Percentiles rank a stretch among this genome's conserved stretches.
These are phyloP conservation scores for Colletotrichum aenigma DNA, from an alignment of 2,329 filamentous ascomycete species.

Conservation along the genomic window DNA sequence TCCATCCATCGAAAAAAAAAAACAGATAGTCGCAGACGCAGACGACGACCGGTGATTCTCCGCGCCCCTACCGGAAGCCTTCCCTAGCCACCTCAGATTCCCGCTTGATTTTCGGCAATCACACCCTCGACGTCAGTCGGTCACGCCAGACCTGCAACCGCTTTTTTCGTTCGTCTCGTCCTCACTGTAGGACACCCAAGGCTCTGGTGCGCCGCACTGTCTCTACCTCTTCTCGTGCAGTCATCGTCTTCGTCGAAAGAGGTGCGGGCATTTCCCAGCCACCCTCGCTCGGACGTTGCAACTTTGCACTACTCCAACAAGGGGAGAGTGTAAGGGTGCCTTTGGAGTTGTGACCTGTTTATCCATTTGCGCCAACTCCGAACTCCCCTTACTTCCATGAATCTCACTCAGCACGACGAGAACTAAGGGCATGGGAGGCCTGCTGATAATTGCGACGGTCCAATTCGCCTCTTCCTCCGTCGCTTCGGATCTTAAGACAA, in stretches of 20 bases:
- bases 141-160: background rate
- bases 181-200: background rate
- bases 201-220: background rate
- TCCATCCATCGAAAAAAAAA: background rate
- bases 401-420: background rate
- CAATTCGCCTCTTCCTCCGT: background rate
- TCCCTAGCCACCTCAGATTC: background rate
- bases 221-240: background rate
- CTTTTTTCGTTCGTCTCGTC: background rate
- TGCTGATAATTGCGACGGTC: background rate
- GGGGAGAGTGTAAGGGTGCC: background rate
- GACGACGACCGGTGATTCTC: background rate
- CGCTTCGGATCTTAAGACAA: background rate
- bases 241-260: background rate
- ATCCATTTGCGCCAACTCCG: background rate
- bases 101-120: conserved; percentile 2
- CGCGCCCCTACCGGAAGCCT: background rate
- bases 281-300: conserved; percentile 4
- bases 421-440: background rate
- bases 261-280: conserved; percentile 9
- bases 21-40: background rate
- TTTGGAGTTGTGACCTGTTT: background rate
- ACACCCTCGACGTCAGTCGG: background rate
- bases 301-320: conserved; percentile 3
- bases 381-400: background rate